Evolutionary conservation across 2,329 filamentous ascomycete genomes (phyloP).

Genomic region (Camillea tinctor): DNA sequence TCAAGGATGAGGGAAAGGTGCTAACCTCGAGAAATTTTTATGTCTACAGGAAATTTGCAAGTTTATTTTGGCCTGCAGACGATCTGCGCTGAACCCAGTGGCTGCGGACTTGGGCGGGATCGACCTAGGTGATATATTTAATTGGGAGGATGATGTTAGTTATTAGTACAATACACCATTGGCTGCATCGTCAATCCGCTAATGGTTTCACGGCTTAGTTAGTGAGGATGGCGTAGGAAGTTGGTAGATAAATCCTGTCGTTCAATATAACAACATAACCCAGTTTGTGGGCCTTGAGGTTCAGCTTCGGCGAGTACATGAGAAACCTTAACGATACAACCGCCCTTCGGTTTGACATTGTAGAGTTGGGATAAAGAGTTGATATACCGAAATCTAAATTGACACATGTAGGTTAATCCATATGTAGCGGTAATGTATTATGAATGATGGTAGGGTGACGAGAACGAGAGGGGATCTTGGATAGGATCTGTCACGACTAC

Average conservation of each 20-base stretch:
- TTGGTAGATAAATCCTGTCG: neutral
- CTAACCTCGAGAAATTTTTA: neutral
- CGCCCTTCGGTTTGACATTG: too few relatives aligned
- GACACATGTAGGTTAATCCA: too few relatives aligned
- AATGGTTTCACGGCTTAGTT: neutral
- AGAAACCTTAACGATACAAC: too few relatives aligned
- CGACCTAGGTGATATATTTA: neutral
- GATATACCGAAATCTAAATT: too few relatives aligned
- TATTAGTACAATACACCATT: neutral
- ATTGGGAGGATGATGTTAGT: neutral
- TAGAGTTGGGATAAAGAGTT: too few relatives aligned
- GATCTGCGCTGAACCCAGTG: neutral
- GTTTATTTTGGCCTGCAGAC: neutral
- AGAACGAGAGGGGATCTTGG: neutral
- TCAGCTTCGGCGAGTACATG: too few relatives aligned
- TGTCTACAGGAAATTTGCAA: neutral
- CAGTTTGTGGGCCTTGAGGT: neutral
- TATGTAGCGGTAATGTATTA: neutral
- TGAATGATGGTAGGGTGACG: neutral
- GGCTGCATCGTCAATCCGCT: neutral
- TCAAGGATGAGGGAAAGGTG: neutral
- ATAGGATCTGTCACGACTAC: neutral
- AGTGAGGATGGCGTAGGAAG: neutral
- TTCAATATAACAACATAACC: too few relatives aligned
- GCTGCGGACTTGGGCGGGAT: neutral